Evolutionary conservation across 2,329 filamentous ascomycete species (phyloP), one percentile per base, ranked within the genome.

Genomic region (Phoma sp.): DNA sequence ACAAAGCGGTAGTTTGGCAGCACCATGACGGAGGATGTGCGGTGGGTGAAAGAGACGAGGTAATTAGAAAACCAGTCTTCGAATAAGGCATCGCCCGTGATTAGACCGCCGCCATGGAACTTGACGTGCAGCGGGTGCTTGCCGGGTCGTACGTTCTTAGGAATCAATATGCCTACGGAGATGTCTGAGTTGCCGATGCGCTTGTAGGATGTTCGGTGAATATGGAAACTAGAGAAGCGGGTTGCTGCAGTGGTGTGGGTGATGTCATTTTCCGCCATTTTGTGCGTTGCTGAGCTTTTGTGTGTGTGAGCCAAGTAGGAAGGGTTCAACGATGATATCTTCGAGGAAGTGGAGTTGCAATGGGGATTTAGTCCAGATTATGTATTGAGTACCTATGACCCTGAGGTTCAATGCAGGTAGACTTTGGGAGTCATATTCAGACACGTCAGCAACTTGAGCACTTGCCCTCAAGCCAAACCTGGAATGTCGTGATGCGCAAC

Each of bases 1-100:
- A 80, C 56, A 6, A 82, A 74, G 7, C 79, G 78, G 65, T 82
- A 80, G 58, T 79, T 74, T 0, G 77, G 74, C 2, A 71, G 69
- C 14, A 82, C 58, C 23, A 80, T 67, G 33, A 82, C 72, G 2
- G 80, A 78, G 5, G 63, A 61, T 34, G 76, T 64, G 7, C 58
- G 42, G 0, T 65, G 57, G n/a, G 70, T 68, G 38, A 76, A 64
- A 14, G 76, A 65, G 6, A 77, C 65, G 2, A 74, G 56, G 33
- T 55, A 63, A 14, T 54, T 39, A 9, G 58, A 46, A 26, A 57
- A 60, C 43, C 49, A 62, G 30, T 48, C 47, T 11, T 50, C 34
- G 11, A 55, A 46, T 4, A 62, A 48, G 1, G 57, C 53, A 14
- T 55, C 51, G 29, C 53, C 57, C 5, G 42, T 33, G 12, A 61